Percentiles rank a stretch among this genome's conserved stretches.
Evolutionary conservation across 306 rosid species (phyloP).

Genomic region (Vachellia collinsii): DNA sequence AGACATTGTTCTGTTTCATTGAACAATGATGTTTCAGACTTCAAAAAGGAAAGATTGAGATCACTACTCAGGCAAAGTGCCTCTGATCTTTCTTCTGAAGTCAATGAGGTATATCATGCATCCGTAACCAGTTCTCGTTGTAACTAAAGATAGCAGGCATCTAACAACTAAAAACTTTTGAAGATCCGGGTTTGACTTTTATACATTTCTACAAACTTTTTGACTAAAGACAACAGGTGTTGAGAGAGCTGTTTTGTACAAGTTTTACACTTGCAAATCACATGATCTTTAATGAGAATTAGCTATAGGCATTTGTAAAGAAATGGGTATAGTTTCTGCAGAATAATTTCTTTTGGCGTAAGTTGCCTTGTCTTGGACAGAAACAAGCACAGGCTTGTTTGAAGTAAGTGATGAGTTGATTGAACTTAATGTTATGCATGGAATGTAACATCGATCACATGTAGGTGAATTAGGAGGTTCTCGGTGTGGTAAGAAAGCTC

Average conservation of each 20-base stretch:
- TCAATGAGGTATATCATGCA: slow-evolving; percentile 68
- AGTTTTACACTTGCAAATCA: slow-evolving; percentile 7
- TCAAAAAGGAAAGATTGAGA: slow-evolving; percentile 63
- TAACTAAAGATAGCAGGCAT: slow-evolving; percentile 25
- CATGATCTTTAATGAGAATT: slow-evolving; percentile 16
- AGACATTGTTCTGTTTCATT: slow-evolving; percentile 38
- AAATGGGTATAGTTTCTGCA: not conserved
- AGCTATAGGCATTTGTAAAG: slow-evolving; percentile 1
- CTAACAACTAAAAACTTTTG: not conserved
- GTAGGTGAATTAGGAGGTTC: not conserved
- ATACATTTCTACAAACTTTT: not conserved
- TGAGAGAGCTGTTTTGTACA: not conserved
- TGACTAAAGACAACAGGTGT: not conserved
- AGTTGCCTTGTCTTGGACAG: not conserved
- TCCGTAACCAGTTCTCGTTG: slow-evolving; percentile 30
- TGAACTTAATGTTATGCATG: not conserved
- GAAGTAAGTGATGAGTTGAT: not conserved
- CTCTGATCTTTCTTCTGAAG: slow-evolving; percentile 72
- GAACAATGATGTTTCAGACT: slow-evolving; percentile 59
- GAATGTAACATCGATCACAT: not conserved
- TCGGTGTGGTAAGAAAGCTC: not conserved
- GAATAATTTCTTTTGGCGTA: not conserved
- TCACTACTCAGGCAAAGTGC: slow-evolving; percentile 72
- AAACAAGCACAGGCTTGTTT: not conserved
- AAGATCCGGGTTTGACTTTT: slow-evolving; percentile 11